Conservation (phyloP, 148 eudicot genomes). For the Nepenthes mirabilis region DNA sequence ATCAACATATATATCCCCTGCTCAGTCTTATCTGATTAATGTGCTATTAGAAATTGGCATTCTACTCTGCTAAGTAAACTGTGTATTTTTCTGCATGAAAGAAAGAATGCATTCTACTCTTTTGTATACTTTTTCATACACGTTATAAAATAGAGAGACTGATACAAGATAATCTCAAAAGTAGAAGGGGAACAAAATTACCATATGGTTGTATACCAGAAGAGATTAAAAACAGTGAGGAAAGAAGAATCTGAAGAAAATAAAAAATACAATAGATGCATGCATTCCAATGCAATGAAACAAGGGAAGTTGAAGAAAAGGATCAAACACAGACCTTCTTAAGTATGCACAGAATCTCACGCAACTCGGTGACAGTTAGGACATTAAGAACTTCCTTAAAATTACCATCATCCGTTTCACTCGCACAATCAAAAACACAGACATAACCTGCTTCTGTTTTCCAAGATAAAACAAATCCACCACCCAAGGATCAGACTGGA, state of each 20-base stretch:
- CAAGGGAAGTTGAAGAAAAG: not conserved
- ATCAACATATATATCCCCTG: not conserved
- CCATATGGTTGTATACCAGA: not conserved
- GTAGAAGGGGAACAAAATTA: no score
- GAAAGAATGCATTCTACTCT: no score
- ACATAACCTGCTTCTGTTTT: constrained; percentile 62
- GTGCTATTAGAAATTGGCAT: no score
- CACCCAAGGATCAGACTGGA: not conserved
- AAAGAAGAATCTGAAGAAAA: not conserved
- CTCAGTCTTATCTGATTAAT: no score
- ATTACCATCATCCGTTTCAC: constrained; percentile 29
- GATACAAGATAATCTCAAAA: no score
- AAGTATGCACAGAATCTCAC: constrained; percentile 34
- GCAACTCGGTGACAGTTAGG: constrained; percentile 59
- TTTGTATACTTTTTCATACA: no score
- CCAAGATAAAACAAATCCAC: constrained; percentile 11
- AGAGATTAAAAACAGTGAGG: not conserved
- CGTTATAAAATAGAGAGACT: no score
- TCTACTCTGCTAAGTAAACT: no score
- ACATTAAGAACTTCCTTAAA: constrained; percentile 49
- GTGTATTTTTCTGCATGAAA: no score
- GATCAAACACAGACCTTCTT: constrained; percentile 43
- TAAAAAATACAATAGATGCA: not conserved
- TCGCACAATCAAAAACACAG: constrained; percentile 17
- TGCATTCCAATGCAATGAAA: not conserved